Evolutionary conservation across 805 yeast species (phyloP), one percentile per base, ranked within the genome.

Genomic region (Kodamaea restingae): DNA sequence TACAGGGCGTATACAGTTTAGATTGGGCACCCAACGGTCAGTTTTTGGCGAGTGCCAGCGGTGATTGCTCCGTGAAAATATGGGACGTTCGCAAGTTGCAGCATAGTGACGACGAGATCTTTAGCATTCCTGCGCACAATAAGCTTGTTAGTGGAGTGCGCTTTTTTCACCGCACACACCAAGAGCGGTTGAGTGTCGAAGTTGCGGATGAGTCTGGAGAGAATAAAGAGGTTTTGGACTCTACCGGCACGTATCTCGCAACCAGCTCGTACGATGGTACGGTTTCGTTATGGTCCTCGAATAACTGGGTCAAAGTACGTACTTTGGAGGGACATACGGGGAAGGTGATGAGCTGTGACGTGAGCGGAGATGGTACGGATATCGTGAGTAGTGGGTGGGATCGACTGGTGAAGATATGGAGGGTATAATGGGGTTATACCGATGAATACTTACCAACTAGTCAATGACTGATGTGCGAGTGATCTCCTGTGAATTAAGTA

Each of bases 321-420:
- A 64, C 76, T 2, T 58, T 88, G 30, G 60, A 75, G 7, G 81
- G 80, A 22, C 71, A 63, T 39, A 59, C 72, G 4, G 95, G 85
- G 43, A 81, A 83, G 50, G 77, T 87, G 3, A 77, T 88, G 81
- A 65, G 81, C 41, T 73, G 84, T 35, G 95, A 84, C 52, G 50
- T 82, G 1, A 54, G 70, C 8, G 40, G 47, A 1, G 64, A 70
- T 39, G 73, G 72, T 6, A 49, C 61, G 6, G 52, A 43, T 24
- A 60, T 88, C 1, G 71, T 76, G 1, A 75, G 83, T 33, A 73
- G 86, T 35, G 90, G 95, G 15, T 88, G 95, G 95, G 96, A 88
- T 55, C 71, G 93, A 39, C 70, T 85, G 5, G 70, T 88, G 3
- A 84, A 84, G 53, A 39, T 84, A 31, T 84, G 88, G 88, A 37